These are phyloP conservation scores for Colletotrichum higginsianum DNA, from an alignment of 2,329 filamentous ascomycete genomes.

Conservation along the genomic window DNA sequence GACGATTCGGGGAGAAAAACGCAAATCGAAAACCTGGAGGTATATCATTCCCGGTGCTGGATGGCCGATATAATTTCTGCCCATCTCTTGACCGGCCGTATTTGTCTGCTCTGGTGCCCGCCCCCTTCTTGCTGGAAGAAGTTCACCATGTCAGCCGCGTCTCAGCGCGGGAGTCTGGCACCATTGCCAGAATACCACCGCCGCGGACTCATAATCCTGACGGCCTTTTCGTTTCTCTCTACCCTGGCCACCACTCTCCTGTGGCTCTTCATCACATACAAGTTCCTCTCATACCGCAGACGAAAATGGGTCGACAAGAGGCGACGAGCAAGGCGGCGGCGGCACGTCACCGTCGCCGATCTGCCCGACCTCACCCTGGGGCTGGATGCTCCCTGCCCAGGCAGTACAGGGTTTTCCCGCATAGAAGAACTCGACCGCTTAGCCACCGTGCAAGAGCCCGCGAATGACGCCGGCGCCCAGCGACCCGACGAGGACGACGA, in stretches of 20 bases:
- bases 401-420: constrained; percentile 11
- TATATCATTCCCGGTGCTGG: not conserved
- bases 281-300: constrained; percentile 18
- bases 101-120: no score
- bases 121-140: not conserved
- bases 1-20: not conserved
- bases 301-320: not conserved
- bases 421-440: constrained; percentile 27
- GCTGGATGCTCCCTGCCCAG: constrained; percentile 10
- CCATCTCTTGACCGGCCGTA: not conserved
- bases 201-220: constrained; percentile 23
- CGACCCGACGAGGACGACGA: not conserved
- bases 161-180: constrained; percentile 21
- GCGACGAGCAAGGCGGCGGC: not conserved
- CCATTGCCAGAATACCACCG: constrained; percentile 31
- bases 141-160: constrained; percentile 27
- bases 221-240: constrained; percentile 24
- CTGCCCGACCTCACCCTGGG: constrained; percentile 25
- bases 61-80: not conserved
- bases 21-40: not conserved
- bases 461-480: not conserved
- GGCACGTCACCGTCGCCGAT: not conserved
- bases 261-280: constrained; percentile 34
- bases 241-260: constrained; percentile 15
- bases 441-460: constrained; percentile 7